A percentile compares a stretch with the other conserved stretches of the same genome.
These are phyloP conservation scores for Scedosporium aurantiacum DNA, from an alignment of 2,329 filamentous ascomycete genomes.

Conservation along the genomic window DNA sequence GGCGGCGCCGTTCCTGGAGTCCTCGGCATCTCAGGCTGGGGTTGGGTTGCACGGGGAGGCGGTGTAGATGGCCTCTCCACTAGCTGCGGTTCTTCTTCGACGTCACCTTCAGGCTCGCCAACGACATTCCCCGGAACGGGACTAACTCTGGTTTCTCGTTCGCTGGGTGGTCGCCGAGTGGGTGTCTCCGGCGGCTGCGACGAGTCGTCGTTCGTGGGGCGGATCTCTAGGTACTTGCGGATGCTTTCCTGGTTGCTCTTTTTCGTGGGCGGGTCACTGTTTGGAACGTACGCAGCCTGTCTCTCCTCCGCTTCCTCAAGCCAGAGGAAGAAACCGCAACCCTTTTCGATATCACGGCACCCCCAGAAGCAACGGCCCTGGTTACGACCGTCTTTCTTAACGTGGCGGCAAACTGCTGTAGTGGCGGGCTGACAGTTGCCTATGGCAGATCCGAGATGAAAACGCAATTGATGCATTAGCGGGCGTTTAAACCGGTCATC, in stretches of 20 bases:
- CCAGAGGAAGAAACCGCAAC: conserved; percentile 35
- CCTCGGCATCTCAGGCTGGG: not conserved
- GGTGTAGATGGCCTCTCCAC: not conserved
- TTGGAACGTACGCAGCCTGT: conserved; percentile 14
- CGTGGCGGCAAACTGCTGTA: conserved; percentile 22
- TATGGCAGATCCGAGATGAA: conserved; percentile 9
- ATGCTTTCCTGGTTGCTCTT: not conserved
- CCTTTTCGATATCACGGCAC: conserved; percentile 22
- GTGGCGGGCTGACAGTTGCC: conserved; percentile 32
- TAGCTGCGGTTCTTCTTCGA: conserved; percentile 10
- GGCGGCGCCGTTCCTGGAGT: conserved; percentile 1
- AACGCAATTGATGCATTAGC: not conserved
- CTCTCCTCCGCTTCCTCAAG: conserved; percentile 24
- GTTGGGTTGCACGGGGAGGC: not conserved
- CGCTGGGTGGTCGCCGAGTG: not conserved
- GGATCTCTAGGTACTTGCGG: not conserved
- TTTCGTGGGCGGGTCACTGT: conserved; percentile 3
- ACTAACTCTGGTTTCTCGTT: conserved; percentile 5
- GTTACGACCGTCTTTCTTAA: conserved; percentile 27
- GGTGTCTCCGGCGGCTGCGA: conserved; percentile 4
- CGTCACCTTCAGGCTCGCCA: conserved; percentile 8
- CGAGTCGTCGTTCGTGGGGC: not conserved
- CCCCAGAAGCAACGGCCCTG: conserved; percentile 31
- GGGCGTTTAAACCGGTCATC: too few species aligned
- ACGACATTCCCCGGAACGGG: not conserved